phyloP scores from a whole-genome alignment of 106 monocot genomes.

The Dioscorea zingiberensis region DNA sequence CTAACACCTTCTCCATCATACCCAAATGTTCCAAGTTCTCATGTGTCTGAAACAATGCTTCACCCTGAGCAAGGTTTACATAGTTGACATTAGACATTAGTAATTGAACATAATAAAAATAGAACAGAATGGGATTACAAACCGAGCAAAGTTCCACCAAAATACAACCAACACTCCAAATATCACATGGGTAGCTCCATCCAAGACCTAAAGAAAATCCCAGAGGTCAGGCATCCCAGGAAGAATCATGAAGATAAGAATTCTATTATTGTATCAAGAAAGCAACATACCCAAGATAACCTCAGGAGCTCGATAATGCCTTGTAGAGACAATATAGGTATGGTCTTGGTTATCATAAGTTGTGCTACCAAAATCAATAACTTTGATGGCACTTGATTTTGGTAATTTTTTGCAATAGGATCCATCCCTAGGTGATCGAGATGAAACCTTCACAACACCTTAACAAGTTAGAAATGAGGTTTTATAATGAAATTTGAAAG shows the following conservation, averaged over 20 bases:
- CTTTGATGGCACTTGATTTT: slow-evolving; percentile 84
- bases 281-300: slow-evolving; percentile 67
- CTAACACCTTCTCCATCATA: slow-evolving; percentile 91
- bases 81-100: not conserved
- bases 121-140: not conserved
- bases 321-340: slow-evolving; percentile 74
- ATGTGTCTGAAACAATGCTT: slow-evolving; percentile 86
- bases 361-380: slow-evolving; percentile 98
- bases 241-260: too few species aligned
- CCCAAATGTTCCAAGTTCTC: slow-evolving; percentile 86
- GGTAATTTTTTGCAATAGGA: slow-evolving; percentile 51
- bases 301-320: slow-evolving; percentile 94
- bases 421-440: slow-evolving; percentile 29
- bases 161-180: slow-evolving; percentile 76
- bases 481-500: too few species aligned
- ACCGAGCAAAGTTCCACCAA: slow-evolving; percentile 73
- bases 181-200: slow-evolving; percentile 71
- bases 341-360: slow-evolving; percentile 54
- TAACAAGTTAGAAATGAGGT: not conserved
- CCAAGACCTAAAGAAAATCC: slow-evolving; percentile 38
- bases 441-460: slow-evolving; percentile 19
- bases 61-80: slow-evolving; percentile 31
- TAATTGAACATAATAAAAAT: not conserved
- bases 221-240: not conserved
- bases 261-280: not conserved